Evolutionary conservation across 352 stramenopile genomes (phyloP), one percentile per base, ranked within the genome.

Genomic region (Globisporangium viniferum): DNA sequence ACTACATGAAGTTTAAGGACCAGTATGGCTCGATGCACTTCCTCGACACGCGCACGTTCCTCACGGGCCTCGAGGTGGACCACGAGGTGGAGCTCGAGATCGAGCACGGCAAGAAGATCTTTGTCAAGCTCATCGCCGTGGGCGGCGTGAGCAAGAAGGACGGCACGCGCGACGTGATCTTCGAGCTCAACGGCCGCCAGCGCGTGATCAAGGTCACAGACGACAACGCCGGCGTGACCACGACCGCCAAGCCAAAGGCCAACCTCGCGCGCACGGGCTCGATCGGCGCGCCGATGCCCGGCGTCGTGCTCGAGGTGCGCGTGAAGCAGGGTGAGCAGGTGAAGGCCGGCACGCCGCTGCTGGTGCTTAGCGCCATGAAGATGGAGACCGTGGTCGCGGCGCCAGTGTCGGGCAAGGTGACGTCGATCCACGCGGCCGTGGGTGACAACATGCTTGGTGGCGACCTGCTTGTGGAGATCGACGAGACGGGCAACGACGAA

Each of bases 321-420:
- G 93, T 98, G 29, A 95, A 96, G 71, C 82, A 84, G 46, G 96
- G 96, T 41, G 86, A 98, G 73, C 85, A 89, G 41, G 90, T 99
- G 20, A 97, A 98, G 74, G 86, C 85, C 22, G 97, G 97, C 53
- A 79, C 97, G 68, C 88, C 94, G 35, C 85, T 99, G 41, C 80
- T 98, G 33, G 90, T 98, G 55, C 79, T 99, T 56, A 98, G 85
- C 36, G 97, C 97, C 63, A 99, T 99, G 96, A 99, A 99, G 84
- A 99, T 99, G 97, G 97, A 99, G 84, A 99, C 96, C 3, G 90
- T 97, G 33, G 94, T 99, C 39, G 77, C 91, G 51, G 91, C 95
- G 29, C 91, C 97, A 1, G 89, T 95, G 59, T 84, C 80, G 49
- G 97, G 97, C 67, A 88, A 90, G 64, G 84, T 99, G 33, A 95